A percentile compares a stretch with the other conserved stretches of the same genome.
phyloP scores from a whole-genome alignment of 208 protist genomes.

The Herpetomonas samuelpessoai region DNA sequence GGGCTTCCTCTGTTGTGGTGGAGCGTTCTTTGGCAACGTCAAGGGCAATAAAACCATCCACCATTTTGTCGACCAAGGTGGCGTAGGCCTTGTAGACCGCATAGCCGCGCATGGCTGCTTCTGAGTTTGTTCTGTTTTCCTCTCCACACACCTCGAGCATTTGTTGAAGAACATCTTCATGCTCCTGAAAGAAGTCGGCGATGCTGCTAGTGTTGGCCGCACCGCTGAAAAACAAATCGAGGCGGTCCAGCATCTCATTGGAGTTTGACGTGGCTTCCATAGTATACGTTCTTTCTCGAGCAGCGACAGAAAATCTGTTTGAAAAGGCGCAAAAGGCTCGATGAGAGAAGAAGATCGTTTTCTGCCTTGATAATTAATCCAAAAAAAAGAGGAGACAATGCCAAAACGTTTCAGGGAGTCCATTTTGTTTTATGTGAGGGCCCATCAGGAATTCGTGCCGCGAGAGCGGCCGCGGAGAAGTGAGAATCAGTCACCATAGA shows the following conservation, averaged over 20 bases:
- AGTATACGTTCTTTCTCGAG: no score
- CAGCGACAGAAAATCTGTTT: no score
- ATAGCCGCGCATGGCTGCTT: conserved; percentile 24
- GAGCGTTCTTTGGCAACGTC: conserved; percentile 7
- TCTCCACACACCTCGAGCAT: not conserved
- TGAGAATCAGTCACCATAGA: no score
- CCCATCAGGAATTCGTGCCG: no score
- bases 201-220: conserved; percentile 62
- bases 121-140: not conserved
- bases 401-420: no score
- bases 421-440: no score
- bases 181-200: conserved; percentile 50
- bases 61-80: conserved; percentile 47
- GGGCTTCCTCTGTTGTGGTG: conserved; percentile 16
- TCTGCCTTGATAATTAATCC: no score
- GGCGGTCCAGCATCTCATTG: conserved; percentile 29
- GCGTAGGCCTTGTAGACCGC: conserved; percentile 54
- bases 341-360: no score
- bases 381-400: no score
- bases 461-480: no score
- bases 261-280: not conserved
- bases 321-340: no score
- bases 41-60: conserved; percentile 41
- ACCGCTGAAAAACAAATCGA: conserved; percentile 68
- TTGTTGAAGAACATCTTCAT: conserved; percentile 29